phyloP scores from a whole-genome alignment of 106 monocot genomes.

The Posidonia australis region DNA sequence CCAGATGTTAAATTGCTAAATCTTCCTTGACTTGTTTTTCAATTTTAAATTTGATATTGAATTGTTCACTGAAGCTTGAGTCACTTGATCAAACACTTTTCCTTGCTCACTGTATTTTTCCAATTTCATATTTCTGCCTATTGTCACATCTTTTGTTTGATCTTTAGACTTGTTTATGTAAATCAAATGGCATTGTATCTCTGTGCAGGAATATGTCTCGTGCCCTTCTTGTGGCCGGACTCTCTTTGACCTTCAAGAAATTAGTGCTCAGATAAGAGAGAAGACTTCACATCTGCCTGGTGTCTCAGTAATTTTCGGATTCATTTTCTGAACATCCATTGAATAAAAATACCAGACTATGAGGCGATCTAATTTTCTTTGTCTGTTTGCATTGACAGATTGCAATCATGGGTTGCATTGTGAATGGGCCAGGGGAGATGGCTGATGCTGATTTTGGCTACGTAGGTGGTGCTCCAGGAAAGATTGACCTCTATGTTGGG shows the following conservation, averaged over 20 bases:
- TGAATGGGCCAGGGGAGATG: slow-evolving; percentile 99
- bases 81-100: no score
- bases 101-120: no score
- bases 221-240: slow-evolving; percentile 98
- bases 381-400: slow-evolving; percentile 41
- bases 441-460: slow-evolving; percentile 99
- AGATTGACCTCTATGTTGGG: slow-evolving; percentile 98
- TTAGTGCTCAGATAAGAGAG: slow-evolving; percentile 95
- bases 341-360: background rate
- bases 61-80: no score
- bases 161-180: no score
- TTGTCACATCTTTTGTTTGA: no score
- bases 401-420: slow-evolving; percentile 99
- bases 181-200: background rate
- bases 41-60: no score
- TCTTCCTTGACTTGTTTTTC: no score
- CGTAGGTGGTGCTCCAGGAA: slow-evolving; percentile 96
- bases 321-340: background rate
- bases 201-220: slow-evolving; percentile 90
- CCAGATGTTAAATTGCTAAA: no score
- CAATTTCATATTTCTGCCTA: no score
- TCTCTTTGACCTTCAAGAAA: slow-evolving; percentile 94
- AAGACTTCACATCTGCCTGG: slow-evolving; percentile 93
- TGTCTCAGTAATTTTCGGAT: slow-evolving; percentile 53
- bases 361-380: background rate